Conservation (phyloP, 2,329 filamentous ascomycete species). For the Clonostachys sp. region DNA sequence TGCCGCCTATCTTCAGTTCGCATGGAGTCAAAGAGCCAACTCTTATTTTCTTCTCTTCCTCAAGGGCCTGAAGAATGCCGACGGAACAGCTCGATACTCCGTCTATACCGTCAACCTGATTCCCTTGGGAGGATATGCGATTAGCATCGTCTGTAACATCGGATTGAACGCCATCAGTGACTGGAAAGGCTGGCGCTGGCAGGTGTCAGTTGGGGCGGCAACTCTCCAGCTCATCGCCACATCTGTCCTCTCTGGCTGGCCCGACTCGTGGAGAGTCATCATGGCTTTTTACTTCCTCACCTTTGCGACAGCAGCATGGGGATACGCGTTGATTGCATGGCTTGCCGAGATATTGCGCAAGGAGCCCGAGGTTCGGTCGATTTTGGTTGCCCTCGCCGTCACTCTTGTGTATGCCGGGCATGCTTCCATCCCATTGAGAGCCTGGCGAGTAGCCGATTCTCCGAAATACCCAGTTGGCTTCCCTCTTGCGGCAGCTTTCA, state of each 20-base stretch:
- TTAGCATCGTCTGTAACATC: conserved; percentile 28
- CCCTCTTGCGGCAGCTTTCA: conserved; percentile 24
- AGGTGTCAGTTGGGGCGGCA: conserved; percentile 22
- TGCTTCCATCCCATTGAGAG: conserved; percentile 29
- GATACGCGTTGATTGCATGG: conserved; percentile 26
- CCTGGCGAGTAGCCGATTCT: conserved; percentile 24
- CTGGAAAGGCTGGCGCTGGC: conserved; percentile 31
- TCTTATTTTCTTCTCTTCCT: conserved; percentile 25
- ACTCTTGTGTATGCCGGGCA: conserved; percentile 30
- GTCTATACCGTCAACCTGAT: conserved; percentile 24
- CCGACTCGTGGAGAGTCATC: conserved; percentile 19
- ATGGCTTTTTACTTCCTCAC: conserved; percentile 29
- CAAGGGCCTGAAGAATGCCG: conserved; percentile 15
- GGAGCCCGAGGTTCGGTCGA: conserved; percentile 26
- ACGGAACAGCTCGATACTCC: conserved; percentile 16
- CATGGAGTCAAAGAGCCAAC: conserved; percentile 21
- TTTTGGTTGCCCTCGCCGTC: conserved; percentile 26
- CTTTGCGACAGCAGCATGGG: conserved; percentile 23
- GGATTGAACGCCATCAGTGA: conserved; percentile 26
- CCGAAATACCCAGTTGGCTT: conserved; percentile 29
- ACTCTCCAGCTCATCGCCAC: conserved; percentile 19
- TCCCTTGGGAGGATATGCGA: conserved; percentile 19
- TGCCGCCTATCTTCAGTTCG: conserved; percentile 16
- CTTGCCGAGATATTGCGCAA: conserved; percentile 23
- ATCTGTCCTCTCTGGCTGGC: conserved; percentile 23